Percentiles rank a stretch among this genome's conserved stretches.
Evolutionary conservation across 2,329 filamentous ascomycete genomes (phyloP).

Genomic region (Trichoderma citrinoviride): DNA sequence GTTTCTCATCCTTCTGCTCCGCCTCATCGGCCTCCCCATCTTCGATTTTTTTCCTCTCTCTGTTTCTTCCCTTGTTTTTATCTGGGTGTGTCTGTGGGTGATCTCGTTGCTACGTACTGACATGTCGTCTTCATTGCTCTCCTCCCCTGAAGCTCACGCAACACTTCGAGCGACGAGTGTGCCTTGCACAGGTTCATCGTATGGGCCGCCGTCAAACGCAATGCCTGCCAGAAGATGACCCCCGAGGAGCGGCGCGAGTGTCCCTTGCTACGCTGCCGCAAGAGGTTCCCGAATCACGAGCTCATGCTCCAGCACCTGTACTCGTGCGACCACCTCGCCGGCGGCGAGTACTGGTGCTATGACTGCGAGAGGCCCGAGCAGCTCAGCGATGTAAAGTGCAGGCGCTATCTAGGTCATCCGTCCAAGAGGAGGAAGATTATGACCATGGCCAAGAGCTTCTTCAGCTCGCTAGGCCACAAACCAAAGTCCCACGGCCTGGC

Average conservation of each 20-base stretch:
- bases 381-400: slow-evolving; percentile 52
- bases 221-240: slow-evolving; percentile 48
- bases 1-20: not conserved
- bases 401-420: slow-evolving; percentile 48
- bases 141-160: slow-evolving; percentile 36
- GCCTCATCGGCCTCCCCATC: too few species aligned
- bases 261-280: slow-evolving; percentile 51
- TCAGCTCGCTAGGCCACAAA: slow-evolving; percentile 51
- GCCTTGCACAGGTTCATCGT: slow-evolving; percentile 54
- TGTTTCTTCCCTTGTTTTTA: not conserved
- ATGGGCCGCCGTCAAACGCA: slow-evolving; percentile 56
- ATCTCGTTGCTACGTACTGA: slow-evolving; percentile 1
- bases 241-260: slow-evolving; percentile 49
- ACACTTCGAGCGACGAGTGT: slow-evolving; percentile 48
- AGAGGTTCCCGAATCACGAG: slow-evolving; percentile 51
- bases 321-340: slow-evolving; percentile 46
- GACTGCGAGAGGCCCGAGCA: slow-evolving; percentile 52
- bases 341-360: slow-evolving; percentile 56
- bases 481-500: slow-evolving; percentile 34
- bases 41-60: not conserved
- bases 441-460: slow-evolving; percentile 53
- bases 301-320: slow-evolving; percentile 54
- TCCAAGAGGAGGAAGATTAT: slow-evolving; percentile 53
- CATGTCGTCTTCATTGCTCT: not conserved
- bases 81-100: too few species aligned